Conservation (phyloP, 352 stramenopile species). For the Phytophthora megakarya region DNA sequence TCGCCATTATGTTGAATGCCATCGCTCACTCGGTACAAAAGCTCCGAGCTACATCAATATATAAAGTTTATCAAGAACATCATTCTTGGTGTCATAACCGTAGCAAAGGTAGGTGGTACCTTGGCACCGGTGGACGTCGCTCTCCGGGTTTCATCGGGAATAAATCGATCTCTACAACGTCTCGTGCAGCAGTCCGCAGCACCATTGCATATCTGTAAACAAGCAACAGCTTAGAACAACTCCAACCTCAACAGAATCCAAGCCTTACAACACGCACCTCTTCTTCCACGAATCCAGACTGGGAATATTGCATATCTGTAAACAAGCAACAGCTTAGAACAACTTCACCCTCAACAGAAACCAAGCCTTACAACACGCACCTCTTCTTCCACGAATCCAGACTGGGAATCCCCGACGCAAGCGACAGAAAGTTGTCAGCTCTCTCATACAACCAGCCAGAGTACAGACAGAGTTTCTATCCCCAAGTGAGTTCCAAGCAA, state of each 20-base stretch:
- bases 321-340: neutral
- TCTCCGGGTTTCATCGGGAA: slow-evolving; percentile 82
- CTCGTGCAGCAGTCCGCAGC: slow-evolving; percentile 52
- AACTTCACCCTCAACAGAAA: neutral
- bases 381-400: slow-evolving; percentile 86
- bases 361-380: slow-evolving; percentile 28
- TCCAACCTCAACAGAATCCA: neutral
- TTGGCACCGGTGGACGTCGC: slow-evolving; percentile 65
- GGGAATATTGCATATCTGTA: slow-evolving; percentile 80
- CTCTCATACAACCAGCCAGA: slow-evolving; percentile 84
- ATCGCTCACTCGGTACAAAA: slow-evolving; percentile 66
- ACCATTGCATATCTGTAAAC: slow-evolving; percentile 76
- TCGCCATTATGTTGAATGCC: slow-evolving; percentile 62
- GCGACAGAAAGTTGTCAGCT: slow-evolving; percentile 80
- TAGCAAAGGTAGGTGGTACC: slow-evolving; percentile 38
- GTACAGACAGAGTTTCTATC: slow-evolving; percentile 80
- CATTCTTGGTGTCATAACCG: neutral
- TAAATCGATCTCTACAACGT: slow-evolving; percentile 80
- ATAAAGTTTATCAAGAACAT: neutral
- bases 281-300: no score
- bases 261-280: no score
- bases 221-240: neutral
- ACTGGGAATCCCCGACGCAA: slow-evolving; percentile 69
- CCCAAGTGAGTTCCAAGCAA: slow-evolving; percentile 7
- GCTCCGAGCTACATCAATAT: slow-evolving; percentile 41